Evolutionary conservation across 176 grass and related monocot species (phyloP).

Genomic region (Zea mays): DNA sequence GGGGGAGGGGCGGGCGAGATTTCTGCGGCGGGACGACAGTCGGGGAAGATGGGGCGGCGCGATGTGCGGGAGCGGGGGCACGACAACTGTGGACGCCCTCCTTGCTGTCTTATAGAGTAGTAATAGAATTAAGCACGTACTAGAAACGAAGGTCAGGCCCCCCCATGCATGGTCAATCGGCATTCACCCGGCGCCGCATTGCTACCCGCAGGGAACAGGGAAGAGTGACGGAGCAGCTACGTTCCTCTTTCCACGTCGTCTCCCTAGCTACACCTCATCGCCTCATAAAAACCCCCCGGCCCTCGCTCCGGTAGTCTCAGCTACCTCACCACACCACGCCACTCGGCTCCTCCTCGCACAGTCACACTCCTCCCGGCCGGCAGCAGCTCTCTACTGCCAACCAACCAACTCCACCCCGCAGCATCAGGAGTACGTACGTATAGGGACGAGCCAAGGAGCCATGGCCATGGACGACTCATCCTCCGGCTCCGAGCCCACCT

Average conservation of each 20-base stretch:
- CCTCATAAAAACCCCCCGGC: slow-evolving; percentile 49
- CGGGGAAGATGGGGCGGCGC: too few species aligned
- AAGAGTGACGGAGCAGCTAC: neutral
- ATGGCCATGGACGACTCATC: slow-evolving; percentile 47
- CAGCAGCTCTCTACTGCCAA: slow-evolving; percentile 24
- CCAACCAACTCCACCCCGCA: slow-evolving; percentile 23
- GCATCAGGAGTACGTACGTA: neutral
- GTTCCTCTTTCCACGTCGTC: slow-evolving; percentile 23
- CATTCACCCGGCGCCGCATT: neutral
- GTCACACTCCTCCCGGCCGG: slow-evolving; percentile 6
- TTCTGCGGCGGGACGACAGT: too few species aligned
- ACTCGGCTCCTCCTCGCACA: neutral
- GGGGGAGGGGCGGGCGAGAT: too few species aligned
- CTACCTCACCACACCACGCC: neutral
- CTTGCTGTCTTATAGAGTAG: too few species aligned
- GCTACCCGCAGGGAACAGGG: neutral
- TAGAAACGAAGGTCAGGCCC: too few species aligned
- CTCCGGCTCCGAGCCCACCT: slow-evolving; percentile 45
- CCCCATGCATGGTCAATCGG: neutral
- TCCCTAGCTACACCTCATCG: slow-evolving; percentile 10
- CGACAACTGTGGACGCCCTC: too few species aligned
- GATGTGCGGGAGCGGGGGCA: too few species aligned
- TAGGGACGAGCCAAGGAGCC: neutral
- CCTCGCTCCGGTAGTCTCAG: slow-evolving; percentile 27
- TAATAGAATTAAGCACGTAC: too few species aligned